phyloP scores from a whole-genome alignment of 768 basidiomycete species.

The Pleurotus sapidus region DNA sequence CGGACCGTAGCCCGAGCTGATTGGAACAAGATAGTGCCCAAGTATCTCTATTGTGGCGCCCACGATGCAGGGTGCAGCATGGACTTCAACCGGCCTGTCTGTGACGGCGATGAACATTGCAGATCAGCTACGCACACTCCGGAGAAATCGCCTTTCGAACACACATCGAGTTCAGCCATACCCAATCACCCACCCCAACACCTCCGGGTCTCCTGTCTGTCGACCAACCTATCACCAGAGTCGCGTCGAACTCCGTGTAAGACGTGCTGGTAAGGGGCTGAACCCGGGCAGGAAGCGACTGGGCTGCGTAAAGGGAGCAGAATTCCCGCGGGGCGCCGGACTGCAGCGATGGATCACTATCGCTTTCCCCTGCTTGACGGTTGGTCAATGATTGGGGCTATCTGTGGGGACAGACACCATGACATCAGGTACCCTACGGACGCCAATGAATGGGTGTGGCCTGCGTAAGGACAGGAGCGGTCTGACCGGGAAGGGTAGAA shows the following conservation, averaged over 20 bases:
- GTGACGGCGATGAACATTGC: too few relatives aligned
- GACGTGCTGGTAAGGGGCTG: not conserved
- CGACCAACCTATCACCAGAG: conserved; percentile 1
- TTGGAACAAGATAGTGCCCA: not conserved
- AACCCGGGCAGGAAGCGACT: not conserved
- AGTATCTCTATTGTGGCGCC: not conserved
- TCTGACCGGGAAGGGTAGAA: too few relatives aligned
- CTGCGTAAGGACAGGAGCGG: too few relatives aligned
- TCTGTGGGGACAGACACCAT: not conserved
- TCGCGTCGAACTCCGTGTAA: not conserved
- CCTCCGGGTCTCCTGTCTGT: conserved; percentile 3
- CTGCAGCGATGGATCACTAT: not conserved
- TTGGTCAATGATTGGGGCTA: not conserved
- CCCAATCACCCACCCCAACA: not conserved
- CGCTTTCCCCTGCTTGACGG: not conserved
- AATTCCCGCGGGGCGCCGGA: not conserved
- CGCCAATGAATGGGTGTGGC: not conserved
- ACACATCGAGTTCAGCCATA: not conserved
- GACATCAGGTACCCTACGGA: not conserved
- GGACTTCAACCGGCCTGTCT: not conserved
- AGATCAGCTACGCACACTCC: not conserved
- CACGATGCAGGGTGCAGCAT: not conserved
- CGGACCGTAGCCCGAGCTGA: not conserved
- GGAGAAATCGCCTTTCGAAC: not conserved
- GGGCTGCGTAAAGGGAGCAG: not conserved